Evolutionary conservation across 2,329 filamentous ascomycete species (phyloP).

Genomic region (Xylogone sp.): DNA sequence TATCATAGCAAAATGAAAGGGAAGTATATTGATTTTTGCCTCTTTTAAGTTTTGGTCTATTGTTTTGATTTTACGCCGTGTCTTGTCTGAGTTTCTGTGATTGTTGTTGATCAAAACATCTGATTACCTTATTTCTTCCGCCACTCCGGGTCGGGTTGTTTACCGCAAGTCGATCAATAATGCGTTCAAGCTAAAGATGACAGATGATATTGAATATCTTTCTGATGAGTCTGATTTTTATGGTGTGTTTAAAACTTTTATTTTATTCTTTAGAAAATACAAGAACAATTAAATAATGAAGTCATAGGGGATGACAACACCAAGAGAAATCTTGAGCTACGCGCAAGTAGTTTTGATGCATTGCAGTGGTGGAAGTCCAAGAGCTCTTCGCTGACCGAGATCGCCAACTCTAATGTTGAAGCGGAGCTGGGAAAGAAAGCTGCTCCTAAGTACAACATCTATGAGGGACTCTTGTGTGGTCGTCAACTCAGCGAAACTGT

Average conservation of each 20-base stretch:
- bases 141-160: too few relatives aligned
- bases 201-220: conserved; percentile 14
- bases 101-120: too few relatives aligned
- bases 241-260: conserved; percentile 34
- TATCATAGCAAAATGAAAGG: too few relatives aligned
- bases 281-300: too few relatives aligned
- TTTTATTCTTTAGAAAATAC: too few relatives aligned
- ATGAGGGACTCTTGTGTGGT: conserved; percentile 46
- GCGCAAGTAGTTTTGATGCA: conserved; percentile 47
- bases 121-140: too few relatives aligned
- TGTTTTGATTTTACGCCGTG: too few relatives aligned
- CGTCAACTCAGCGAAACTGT: conserved; percentile 64
- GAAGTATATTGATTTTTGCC: too few relatives aligned
- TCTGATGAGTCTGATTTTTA: conserved; percentile 53
- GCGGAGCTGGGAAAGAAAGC: conserved; percentile 2
- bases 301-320: conserved; percentile 51
- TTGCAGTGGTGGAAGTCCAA: conserved; percentile 43
- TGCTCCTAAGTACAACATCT: conserved; percentile 50
- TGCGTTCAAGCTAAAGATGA: neutral
- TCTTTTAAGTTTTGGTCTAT: too few relatives aligned
- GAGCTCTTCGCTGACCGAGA: conserved; percentile 29
- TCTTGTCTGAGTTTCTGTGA: too few relatives aligned
- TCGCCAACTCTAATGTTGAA: conserved; percentile 24
- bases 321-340: conserved; percentile 42
- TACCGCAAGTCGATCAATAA: neutral